These are phyloP conservation scores for Penicillium sp. DNA, from an alignment of 2,329 filamentous ascomycete genomes.

Conservation along the genomic window DNA sequence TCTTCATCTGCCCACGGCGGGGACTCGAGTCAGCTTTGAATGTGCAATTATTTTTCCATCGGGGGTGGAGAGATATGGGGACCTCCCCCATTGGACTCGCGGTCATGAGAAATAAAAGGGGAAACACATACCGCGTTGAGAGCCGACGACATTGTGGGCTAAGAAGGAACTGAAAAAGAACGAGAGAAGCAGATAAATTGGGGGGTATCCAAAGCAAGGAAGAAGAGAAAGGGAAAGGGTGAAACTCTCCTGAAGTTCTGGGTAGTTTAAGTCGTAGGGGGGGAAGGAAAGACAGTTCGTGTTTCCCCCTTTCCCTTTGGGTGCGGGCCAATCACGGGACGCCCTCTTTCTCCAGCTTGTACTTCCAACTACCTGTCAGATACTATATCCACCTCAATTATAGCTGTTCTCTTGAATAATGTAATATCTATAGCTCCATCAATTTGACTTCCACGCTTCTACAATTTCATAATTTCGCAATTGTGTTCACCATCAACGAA, in stretches of 20 bases:
- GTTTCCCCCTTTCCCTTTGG: conserved; percentile 31
- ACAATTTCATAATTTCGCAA: background rate
- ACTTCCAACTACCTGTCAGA: background rate
- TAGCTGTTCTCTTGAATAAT: background rate
- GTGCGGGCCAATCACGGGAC: conserved; percentile 27
- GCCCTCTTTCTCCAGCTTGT: conserved; percentile 2
- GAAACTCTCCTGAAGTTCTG: conserved; percentile 30
- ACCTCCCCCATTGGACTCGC: background rate
- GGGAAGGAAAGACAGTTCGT: conserved; percentile 28
- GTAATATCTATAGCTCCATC: background rate
- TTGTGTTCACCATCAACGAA: background rate
- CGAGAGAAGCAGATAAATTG: conserved; percentile 15
- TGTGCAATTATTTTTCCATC: conserved; percentile 16
- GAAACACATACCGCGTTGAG: conserved; percentile 53
- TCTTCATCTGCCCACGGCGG: conserved; percentile 70
- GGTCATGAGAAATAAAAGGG: conserved; percentile 17
- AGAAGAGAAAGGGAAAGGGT: conserved; percentile 18
- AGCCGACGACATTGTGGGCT: conserved; percentile 54
- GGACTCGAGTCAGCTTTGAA: conserved; percentile 21
- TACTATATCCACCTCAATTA: background rate
- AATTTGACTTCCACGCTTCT: background rate
- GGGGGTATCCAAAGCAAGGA: conserved; percentile 22
- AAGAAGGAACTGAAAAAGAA: conserved; percentile 22
- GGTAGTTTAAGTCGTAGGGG: conserved; percentile 18
- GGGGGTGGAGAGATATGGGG: conserved; percentile 16